Conservation (phyloP, 2,329 filamentous ascomycete species). For the Blumeria graminis region DNA sequence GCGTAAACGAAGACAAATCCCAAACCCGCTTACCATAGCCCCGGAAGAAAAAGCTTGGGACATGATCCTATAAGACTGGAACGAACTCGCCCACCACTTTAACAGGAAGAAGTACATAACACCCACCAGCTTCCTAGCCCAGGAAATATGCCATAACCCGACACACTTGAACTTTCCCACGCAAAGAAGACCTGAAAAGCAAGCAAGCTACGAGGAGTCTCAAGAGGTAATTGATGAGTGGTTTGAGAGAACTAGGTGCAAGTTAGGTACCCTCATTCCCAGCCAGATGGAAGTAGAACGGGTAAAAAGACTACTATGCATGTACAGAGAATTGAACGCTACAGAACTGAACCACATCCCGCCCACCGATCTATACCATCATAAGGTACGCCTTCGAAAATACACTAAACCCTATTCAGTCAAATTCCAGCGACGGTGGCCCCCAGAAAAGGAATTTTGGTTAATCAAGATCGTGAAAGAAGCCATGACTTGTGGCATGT, state of each 20-base stretch:
- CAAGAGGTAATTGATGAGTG: not conserved
- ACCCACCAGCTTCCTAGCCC: not conserved
- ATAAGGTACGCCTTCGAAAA: not conserved
- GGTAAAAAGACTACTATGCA: conserved; percentile 1
- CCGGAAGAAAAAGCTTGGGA: too few relatives aligned
- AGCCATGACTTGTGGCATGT: not conserved
- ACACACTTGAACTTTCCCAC: not conserved
- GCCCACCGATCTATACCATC: not conserved
- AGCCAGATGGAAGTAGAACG: not conserved
- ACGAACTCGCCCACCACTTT: not conserved
- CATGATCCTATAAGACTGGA: not conserved
- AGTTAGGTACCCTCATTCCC: not conserved
- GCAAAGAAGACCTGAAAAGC: not conserved
- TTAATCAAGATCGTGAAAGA: not conserved
- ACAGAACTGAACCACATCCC: not conserved
- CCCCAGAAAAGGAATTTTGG: conserved; percentile 1
- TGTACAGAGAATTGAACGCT: conserved; percentile 1
- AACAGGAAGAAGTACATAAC: not conserved
- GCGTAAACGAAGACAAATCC: too few relatives aligned
- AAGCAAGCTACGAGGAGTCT: not conserved
- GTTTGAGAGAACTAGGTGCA: not conserved
- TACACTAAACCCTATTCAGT: not conserved
- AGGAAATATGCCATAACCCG: not conserved
- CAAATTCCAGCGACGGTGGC: not conserved
- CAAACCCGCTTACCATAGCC: too few relatives aligned